Evolutionary conservation across 2,329 filamentous ascomycete species (phyloP).

Genomic region (Peltaster fructicola): DNA sequence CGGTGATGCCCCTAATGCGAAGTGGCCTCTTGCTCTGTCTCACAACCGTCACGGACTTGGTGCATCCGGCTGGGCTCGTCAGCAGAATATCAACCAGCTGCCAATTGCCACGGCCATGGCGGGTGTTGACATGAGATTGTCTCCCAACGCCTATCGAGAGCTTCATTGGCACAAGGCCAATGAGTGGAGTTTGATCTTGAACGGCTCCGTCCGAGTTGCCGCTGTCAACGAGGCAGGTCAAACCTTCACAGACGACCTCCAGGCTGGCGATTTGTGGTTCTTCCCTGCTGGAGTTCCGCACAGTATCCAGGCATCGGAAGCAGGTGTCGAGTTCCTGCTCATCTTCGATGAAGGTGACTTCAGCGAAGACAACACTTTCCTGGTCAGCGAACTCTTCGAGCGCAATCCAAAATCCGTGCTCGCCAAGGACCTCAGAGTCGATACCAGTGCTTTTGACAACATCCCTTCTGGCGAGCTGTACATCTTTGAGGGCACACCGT

Average conservation of each 20-base stretch:
- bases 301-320: constrained; percentile 24
- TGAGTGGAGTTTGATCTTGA: constrained; percentile 17
- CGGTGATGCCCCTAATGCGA: constrained; percentile 23
- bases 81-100: constrained; percentile 22
- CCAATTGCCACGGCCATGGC: constrained; percentile 25
- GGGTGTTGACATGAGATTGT: constrained; percentile 25
- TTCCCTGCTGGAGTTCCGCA: constrained; percentile 15
- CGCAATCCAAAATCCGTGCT: constrained; percentile 21
- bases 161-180: constrained; percentile 19
- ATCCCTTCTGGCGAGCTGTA: constrained; percentile 21
- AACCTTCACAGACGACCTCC: constrained; percentile 17
- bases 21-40: constrained; percentile 25
- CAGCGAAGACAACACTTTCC: constrained; percentile 42
- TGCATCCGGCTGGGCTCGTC: constrained; percentile 24
- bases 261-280: constrained; percentile 12
- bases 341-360: constrained; percentile 43
- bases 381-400: constrained; percentile 26
- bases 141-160: constrained; percentile 17
- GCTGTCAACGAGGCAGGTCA: constrained; percentile 17
- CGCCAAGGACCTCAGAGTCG: constrained; percentile 26
- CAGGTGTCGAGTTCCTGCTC: constrained; percentile 40
- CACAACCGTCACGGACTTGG: constrained; percentile 24
- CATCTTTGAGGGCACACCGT: constrained; percentile 24
- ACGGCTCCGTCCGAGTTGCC: constrained; percentile 14
- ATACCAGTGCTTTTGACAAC: constrained; percentile 19